A percentile compares a stretch with the other conserved stretches of the same genome.
Conservation (phyloP, 148 eudicot genomes). For the Spergularia bocconei region DNA sequence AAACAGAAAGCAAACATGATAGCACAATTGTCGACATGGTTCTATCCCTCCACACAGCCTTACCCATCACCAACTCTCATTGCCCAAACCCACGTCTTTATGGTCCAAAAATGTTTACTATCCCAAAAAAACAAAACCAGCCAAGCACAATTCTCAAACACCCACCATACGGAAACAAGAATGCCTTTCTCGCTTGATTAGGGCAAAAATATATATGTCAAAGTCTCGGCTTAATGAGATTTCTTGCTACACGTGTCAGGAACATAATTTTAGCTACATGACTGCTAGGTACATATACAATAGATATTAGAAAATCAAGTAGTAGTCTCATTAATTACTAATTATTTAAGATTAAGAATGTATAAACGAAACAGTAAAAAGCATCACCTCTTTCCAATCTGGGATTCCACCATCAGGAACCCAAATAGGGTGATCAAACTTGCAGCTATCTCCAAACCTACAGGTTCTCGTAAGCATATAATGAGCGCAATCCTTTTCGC, state of each 20-base stretch:
- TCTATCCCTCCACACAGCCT: no score
- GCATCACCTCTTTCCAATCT: constrained; percentile 98
- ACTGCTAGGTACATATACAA: neutral
- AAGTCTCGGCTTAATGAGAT: neutral
- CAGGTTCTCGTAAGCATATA: constrained; percentile 99
- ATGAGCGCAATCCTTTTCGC: constrained; percentile 93
- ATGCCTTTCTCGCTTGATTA: no score
- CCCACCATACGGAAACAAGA: no score
- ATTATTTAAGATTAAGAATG: neutral
- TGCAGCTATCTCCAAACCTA: constrained; percentile 98
- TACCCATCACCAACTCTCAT: no score
- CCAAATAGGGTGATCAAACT: constrained; percentile 99
- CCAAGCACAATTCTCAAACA: no score
- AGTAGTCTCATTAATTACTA: neutral
- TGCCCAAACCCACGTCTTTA: no score
- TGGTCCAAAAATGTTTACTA: no score
- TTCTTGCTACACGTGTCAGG: neutral
- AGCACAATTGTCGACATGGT: no score
- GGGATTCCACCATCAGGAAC: constrained; percentile 99
- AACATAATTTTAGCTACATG: neutral
- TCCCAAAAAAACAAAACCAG: no score
- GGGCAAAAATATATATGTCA: neutral
- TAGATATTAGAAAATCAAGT: constrained; percentile 23
- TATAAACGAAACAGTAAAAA: constrained; percentile 34
- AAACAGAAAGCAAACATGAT: no score